Conservation (phyloP, 2,329 filamentous ascomycete genomes). For the Ophiocordyceps polyrhachis-furcata region DNA sequence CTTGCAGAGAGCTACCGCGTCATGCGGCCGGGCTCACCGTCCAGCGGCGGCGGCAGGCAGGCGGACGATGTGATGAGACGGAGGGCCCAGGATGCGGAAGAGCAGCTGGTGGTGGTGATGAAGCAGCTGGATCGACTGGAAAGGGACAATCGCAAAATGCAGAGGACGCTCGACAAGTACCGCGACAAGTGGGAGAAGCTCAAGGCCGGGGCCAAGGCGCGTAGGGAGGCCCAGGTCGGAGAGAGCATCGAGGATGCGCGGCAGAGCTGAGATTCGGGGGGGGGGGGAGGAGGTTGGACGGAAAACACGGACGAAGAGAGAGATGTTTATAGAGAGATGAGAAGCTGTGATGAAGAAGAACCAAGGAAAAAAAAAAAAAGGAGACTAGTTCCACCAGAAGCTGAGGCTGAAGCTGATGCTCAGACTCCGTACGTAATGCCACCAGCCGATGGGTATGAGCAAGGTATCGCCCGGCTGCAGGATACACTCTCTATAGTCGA, state of each 20-base stretch:
- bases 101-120: slow-evolving; percentile 36
- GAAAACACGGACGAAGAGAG: neutral
- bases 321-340: neutral
- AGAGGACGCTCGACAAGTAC: slow-evolving; percentile 37
- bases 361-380: no score
- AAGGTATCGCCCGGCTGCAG: slow-evolving; percentile 66
- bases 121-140: slow-evolving; percentile 50
- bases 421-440: slow-evolving; percentile 85
- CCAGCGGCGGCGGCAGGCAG: slow-evolving; percentile 9
- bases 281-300: no score
- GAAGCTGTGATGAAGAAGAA: neutral
- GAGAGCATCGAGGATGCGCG: slow-evolving; percentile 17
- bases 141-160: slow-evolving; percentile 35
- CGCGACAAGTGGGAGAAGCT: slow-evolving; percentile 42
- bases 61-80: slow-evolving; percentile 20
- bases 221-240: slow-evolving; percentile 23
- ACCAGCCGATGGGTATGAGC: slow-evolving; percentile 89
- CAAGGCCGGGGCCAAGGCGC: slow-evolving; percentile 41
- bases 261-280: slow-evolving; percentile 1
- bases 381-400: slow-evolving; percentile 68
- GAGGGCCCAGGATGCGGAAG: slow-evolving; percentile 47
- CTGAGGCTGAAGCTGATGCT: slow-evolving; percentile 85
- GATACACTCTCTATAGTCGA: slow-evolving; percentile 58
- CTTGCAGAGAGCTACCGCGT: slow-evolving; percentile 67
- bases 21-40: slow-evolving; percentile 36